Conservation (phyloP, 176 grass and related monocot species). For the Musa troglodytarum region DNA sequence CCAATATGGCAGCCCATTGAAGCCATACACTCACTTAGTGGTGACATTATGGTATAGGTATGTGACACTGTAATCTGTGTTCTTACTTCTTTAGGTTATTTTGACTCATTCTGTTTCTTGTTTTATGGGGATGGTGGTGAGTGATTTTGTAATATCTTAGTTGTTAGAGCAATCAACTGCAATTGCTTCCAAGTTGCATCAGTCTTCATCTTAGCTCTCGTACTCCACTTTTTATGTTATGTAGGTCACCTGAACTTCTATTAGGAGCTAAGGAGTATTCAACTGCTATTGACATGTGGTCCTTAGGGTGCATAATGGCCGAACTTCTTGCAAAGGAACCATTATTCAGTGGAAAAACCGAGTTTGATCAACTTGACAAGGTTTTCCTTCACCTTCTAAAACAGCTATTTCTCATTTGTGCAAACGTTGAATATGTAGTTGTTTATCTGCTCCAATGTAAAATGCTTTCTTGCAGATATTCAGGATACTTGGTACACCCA, state of each 20-base stretch:
- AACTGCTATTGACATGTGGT: slow-evolving; percentile 97
- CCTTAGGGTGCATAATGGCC: slow-evolving; percentile 92
- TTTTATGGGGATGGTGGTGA: neutral
- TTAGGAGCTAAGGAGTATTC: slow-evolving; percentile 90
- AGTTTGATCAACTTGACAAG: slow-evolving; percentile 82
- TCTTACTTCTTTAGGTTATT: neutral
- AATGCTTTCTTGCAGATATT: slow-evolving; percentile 59
- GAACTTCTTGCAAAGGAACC: slow-evolving; percentile 75
- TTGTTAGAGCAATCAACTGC: too few relatives aligned
- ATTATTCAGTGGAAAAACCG: slow-evolving; percentile 61
- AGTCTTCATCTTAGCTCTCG: neutral
- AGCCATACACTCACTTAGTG: slow-evolving; percentile 87
- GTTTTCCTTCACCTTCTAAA: slow-evolving; percentile 24
- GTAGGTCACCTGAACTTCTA: slow-evolving; percentile 77
- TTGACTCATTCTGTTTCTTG: neutral
- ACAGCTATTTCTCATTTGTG: slow-evolving; percentile 8
- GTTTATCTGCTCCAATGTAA: slow-evolving; percentile 20
- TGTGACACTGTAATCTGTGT: neutral
- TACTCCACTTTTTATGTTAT: slow-evolving; percentile 12
- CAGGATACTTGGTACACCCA: slow-evolving; percentile 57
- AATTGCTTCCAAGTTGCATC: neutral
- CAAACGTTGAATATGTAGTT: slow-evolving; percentile 13
- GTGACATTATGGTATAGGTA: slow-evolving; percentile 98
- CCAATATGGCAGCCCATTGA: slow-evolving; percentile 84
- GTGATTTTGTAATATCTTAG: too few relatives aligned